Evolutionary conservation across 768 basidiomycete genomes (phyloP), one percentile per base, ranked within the genome.

Genomic region (Termitomyces sp.): DNA sequence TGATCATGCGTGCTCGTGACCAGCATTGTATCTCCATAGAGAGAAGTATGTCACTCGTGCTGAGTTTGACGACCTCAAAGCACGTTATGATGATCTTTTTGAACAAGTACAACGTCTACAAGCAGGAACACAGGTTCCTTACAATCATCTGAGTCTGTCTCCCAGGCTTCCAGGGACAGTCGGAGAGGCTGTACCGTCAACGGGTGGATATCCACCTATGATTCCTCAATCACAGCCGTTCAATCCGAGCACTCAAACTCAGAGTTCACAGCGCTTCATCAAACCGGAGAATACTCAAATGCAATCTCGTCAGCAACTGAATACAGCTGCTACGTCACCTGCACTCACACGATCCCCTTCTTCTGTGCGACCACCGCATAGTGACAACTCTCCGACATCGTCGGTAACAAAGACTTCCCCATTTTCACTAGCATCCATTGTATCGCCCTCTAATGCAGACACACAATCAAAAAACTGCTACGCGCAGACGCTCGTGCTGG

Each of bases 11-110:
- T 56, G 32, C 58, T 59, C 32, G 59, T 50, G 55, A 58, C 54
- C 38, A 49, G 53, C 52, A 28, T 20, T 28, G n/a, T 44, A 36
- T 64, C 60, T 54, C 35, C 47, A 50, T 54, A 88, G 87, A 60
- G 90, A 92, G 70, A 92, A 90, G 72, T 90, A 90, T 69, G 88
- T 91, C 57, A 86, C 85, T 38, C 80, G 89, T 22, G 73, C 80
- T 30, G 91, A 92, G 64, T 88, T 87, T 66, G 89, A 92, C 49
- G 85, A 87, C 44, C 81, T 93, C 64, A 87, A 83, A 66, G 70
- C 77, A 20, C 83, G 86, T 53, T 73, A 90, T 64, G 82, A 84
- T 33, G 74, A 80, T 47, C 79, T 93, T 24, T 84, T 85, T 65
- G 70, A 75, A 8, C 64, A 82, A 60, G 77, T 90, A 38, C 72